Percentiles rank a stretch among this genome's conserved stretches.
Evolutionary conservation across 805 yeast genomes (phyloP).

Genomic region (Wickerhamiella domercqiae): DNA sequence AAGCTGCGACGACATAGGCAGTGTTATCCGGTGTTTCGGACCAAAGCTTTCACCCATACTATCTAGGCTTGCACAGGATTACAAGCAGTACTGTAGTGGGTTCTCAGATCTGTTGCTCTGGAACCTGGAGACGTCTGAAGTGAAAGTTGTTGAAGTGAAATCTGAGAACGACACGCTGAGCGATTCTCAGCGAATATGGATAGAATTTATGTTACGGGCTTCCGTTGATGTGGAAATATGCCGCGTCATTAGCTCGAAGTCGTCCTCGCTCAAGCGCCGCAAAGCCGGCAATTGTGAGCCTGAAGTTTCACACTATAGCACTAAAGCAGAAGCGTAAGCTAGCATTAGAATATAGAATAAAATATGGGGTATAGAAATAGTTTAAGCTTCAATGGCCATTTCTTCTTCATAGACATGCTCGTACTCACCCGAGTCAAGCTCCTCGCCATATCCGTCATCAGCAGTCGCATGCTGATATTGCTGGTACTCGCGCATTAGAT

Average conservation of each 20-base stretch:
- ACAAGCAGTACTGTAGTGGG: conserved; percentile 20
- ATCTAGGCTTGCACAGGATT: conserved; percentile 12
- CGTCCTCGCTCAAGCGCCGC: neutral
- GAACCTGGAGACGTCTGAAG: conserved; percentile 8
- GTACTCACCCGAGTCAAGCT: neutral
- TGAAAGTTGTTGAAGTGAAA: conserved; percentile 24
- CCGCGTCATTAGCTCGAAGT: neutral
- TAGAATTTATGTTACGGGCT: conserved; percentile 19
- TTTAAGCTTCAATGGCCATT: neutral
- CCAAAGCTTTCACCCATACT: conserved; percentile 4
- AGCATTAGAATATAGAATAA: neutral
- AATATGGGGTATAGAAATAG: neutral
- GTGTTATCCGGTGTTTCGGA: conserved; percentile 10
- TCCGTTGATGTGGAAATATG: conserved; percentile 24
- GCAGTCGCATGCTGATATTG: conserved; percentile 79
- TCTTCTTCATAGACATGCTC: neutral
- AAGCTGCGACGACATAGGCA: conserved; percentile 4
- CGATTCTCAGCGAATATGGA: conserved; percentile 26
- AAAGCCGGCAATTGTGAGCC: neutral
- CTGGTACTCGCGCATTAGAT: conserved; percentile 79
- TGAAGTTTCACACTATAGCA: neutral
- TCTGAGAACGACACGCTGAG: conserved; percentile 26
- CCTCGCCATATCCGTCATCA: neutral
- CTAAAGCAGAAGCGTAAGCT: neutral
- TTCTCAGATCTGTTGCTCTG: conserved; percentile 26